Evolutionary conservation across 2,329 filamentous ascomycete genomes (phyloP), one percentile per base, ranked within the genome.

Genomic region (Alternaria gansuensis): DNA sequence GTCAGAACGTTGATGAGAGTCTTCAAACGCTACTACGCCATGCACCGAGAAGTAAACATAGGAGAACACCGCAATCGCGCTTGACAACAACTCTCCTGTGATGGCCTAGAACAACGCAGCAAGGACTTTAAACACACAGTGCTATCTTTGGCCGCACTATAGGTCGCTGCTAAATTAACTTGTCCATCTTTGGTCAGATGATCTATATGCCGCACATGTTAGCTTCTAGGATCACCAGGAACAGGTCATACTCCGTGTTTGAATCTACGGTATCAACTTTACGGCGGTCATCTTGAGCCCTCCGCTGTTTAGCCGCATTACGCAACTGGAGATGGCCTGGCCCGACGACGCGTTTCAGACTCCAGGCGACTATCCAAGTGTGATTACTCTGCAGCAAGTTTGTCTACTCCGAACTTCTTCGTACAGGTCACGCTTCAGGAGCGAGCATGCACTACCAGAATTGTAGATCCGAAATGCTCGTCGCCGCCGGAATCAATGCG

Each of bases 321-420:
- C 29, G 57, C 55, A 48, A 50, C 59, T 23, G 23, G 37, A 36
- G 14, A 39, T 28, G 44, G 39, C 28, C 46, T 45, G 54, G 54
- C 28, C 17, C 52, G 33, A 33, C 28, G 48, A 49, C 41, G 54
- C 41, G 64, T 65, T 65, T 67, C 60, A 67, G 45, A 44, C 33
- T 17, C 37, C 21, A 40, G 26, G 49, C 36, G 28, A 29, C 13
- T 36, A 17, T 21, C 8, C 9, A 48, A 33, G 23, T 24, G 17
- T 26, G 44, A 48, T 48, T 24, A 48, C 44, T 26, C 23, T 46
- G 26, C 41, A 24, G 40, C 29, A 40, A 36, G 23, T 24, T 29
- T 17, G 31, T 36, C 44, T 36, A 24, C 44, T 48, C 31, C 13
- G 36, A 31, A 34, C 29, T 48, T 36, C 29, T 48, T 7, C 21